These are phyloP conservation scores for Sporothrix euskadiensis DNA, from an alignment of 2,329 filamentous ascomycete species.

Conservation along the genomic window DNA sequence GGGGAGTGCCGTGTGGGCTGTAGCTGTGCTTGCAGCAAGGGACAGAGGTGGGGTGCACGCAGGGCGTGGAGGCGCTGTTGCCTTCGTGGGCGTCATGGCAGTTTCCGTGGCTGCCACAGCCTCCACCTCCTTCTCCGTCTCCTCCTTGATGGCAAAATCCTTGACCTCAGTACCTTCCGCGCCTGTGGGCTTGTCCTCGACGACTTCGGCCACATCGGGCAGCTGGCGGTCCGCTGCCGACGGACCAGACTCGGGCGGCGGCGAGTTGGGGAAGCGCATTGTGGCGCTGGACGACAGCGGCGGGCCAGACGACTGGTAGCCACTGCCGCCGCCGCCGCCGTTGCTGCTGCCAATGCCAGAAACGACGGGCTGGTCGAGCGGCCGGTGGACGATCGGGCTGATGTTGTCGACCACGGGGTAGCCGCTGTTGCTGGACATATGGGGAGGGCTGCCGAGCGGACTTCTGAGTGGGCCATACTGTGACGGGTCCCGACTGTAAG, in stretches of 20 bases:
- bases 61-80: not conserved
- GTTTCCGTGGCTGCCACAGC: too few relatives aligned
- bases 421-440: not conserved
- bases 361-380: not conserved
- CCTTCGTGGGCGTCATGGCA: not conserved
- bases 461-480: conserved; percentile 10
- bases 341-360: not conserved
- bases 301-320: conserved; percentile 3
- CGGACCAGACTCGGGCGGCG: not conserved
- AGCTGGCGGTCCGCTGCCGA: not conserved
- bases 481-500: not conserved
- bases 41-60: not conserved
- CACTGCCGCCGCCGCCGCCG: not conserved
- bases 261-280: not conserved
- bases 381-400: not conserved
- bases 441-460: conserved; percentile 9
- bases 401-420: not conserved
- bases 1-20: not conserved
- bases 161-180: not conserved
- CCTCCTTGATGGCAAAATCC: conserved; percentile 20
- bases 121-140: not conserved
- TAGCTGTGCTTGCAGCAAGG: not conserved
- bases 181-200: not conserved
- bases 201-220: conserved; percentile 9
- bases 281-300: not conserved